Base-by-base conservation (phyloP, 805 yeast species). In the Maudiozyma pseudohumilis region DNA sequence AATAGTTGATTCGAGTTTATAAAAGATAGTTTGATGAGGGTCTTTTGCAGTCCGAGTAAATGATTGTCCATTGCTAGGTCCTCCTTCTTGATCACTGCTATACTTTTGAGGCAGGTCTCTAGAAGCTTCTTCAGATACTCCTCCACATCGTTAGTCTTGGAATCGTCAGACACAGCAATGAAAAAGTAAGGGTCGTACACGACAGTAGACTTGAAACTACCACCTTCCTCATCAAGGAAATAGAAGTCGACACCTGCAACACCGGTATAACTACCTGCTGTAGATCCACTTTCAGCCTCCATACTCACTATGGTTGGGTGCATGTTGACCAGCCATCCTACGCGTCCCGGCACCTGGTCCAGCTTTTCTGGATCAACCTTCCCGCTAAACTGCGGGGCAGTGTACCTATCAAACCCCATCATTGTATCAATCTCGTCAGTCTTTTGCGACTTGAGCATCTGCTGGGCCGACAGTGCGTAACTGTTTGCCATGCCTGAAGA, bases 211-310 rank as follows among this genome's bases (percentile, higher is more conserved):
- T 89, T 92, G 66, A 94, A 92, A 31, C 83, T 76, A 6, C 96
- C 98, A 34, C 99, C 99, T 56, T 88, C 96, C 51, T 85, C 95
- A 56, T 88, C 97, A 6, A 92, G 61, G 49, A 94, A 92, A 55
- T 94, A 94, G 59, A 81, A 87, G 50, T 92, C 96, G 3, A 89
- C 96, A 3, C 89, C 98, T 0, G 96, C 74, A 25, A 73, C 66
- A 8, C 95, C 96, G 3, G 48, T 39, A 6, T 34, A 36, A 13
- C 42, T 29, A 6, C 46, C 34, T 19, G 45, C 42, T 15, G 40
- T 36, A 5, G 35, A 25, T 4, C 39, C 35, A 9, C 38, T 7
- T 5, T 43, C 23, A 6, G 47, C 27, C 4, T 72, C 74, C 10
- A 74, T 69, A 2, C 80, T 74, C 3, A 82, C 57, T 1, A 82